Conservation (phyloP, 2,329 filamentous ascomycete genomes). For the Calonectria hawksworthii region DNA sequence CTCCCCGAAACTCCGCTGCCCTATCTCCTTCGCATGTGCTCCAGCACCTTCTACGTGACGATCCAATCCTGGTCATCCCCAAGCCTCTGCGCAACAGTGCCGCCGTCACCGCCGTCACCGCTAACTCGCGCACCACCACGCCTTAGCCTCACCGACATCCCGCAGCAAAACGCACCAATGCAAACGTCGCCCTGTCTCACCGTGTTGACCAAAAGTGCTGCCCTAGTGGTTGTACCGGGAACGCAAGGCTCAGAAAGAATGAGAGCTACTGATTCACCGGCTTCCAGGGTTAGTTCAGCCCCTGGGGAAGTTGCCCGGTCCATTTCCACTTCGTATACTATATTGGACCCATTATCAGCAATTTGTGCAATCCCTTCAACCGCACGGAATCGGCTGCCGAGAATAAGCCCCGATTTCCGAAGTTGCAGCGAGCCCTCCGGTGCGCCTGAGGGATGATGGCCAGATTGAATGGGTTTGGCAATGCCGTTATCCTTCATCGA, state of each 20-base stretch:
- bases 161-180: neutral
- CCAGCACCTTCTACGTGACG: neutral
- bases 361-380: neutral
- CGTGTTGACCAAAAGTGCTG: neutral
- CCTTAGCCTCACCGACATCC: neutral
- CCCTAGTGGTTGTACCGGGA: neutral
- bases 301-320: neutral
- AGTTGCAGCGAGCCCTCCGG: neutral
- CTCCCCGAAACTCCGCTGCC: too few species aligned
- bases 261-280: neutral
- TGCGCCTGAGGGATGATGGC: neutral
- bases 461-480: neutral
- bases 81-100: neutral
- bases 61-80: neutral
- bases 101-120: neutral
- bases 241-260: neutral
- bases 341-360: neutral
- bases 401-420: neutral
- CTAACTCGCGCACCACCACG: neutral
- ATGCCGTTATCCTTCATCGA: neutral
- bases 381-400: neutral
- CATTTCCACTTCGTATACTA: neutral
- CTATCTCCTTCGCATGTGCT: neutral
- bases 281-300: neutral
- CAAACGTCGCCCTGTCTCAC: neutral